These are phyloP conservation scores for Phanerochaete carnosa DNA, from an alignment of 768 basidiomycete genomes.

Conservation along the genomic window DNA sequence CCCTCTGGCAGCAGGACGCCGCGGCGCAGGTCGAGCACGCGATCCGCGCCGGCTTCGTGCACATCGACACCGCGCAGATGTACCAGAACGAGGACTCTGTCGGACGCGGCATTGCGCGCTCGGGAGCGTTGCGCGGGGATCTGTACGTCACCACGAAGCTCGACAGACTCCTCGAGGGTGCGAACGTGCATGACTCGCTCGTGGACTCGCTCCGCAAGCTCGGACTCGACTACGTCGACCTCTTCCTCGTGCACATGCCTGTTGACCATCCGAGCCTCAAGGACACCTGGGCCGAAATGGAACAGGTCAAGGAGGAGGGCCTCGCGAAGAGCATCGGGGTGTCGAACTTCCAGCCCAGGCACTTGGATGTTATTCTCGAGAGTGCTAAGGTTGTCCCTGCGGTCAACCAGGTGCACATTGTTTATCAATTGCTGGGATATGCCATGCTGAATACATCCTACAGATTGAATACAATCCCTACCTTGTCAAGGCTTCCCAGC, in stretches of 20 bases:
- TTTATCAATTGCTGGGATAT: no score
- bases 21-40: slow-evolving; percentile 25
- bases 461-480: slow-evolving; percentile 56
- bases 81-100: slow-evolving; percentile 37
- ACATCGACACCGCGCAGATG: slow-evolving; percentile 38
- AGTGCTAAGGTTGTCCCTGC: slow-evolving; percentile 43
- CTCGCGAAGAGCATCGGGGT: slow-evolving; percentile 43
- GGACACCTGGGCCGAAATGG: slow-evolving; percentile 42
- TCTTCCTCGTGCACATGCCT: slow-evolving; percentile 44
- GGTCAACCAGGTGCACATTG: slow-evolving; percentile 47
- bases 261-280: slow-evolving; percentile 24
- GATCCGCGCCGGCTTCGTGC: slow-evolving; percentile 32
- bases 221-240: slow-evolving; percentile 36
- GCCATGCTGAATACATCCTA: no score
- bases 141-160: slow-evolving; percentile 47
- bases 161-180: slow-evolving; percentile 22
- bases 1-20: slow-evolving; percentile 27
- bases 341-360: slow-evolving; percentile 48
- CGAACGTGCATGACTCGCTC: slow-evolving; percentile 35
- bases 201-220: slow-evolving; percentile 39
- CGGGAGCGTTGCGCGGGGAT: slow-evolving; percentile 31
- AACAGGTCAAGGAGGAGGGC: slow-evolving; percentile 39
- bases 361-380: slow-evolving; percentile 42
- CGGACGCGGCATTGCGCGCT: slow-evolving; percentile 29
- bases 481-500: slow-evolving; percentile 39